These are phyloP conservation scores for Wickerhamomyces sp. DNA, from an alignment of 1,139 yeast genomes.

Conservation along the genomic window DNA sequence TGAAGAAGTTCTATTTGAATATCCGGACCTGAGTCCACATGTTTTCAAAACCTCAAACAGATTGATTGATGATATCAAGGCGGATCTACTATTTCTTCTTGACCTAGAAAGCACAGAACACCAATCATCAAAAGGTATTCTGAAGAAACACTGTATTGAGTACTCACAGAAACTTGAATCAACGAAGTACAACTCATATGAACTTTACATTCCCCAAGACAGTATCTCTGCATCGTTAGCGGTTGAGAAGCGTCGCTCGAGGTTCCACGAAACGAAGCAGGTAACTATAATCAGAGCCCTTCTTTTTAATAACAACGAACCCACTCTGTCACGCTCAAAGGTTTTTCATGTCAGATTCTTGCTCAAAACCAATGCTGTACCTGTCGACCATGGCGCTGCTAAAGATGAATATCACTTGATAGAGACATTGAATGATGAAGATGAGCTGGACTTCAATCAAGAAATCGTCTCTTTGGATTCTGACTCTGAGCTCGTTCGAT, in stretches of 20 bases:
- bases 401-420: slow-evolving; percentile 30
- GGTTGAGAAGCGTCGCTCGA: slow-evolving; percentile 15
- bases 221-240: slow-evolving; percentile 22
- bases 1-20: too few relatives aligned
- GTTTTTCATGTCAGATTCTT: slow-evolving; percentile 32
- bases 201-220: slow-evolving; percentile 23
- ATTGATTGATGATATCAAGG: slow-evolving; percentile 55
- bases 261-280: slow-evolving; percentile 23
- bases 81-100: slow-evolving; percentile 23
- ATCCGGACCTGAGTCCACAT: background rate
- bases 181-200: slow-evolving; percentile 16
- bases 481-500: slow-evolving; percentile 21
- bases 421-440: slow-evolving; percentile 32
- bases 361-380: slow-evolving; percentile 27
- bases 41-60: slow-evolving; percentile 60
- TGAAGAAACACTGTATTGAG: slow-evolving; percentile 23
- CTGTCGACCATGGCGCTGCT: slow-evolving; percentile 23
- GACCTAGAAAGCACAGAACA: slow-evolving; percentile 13
- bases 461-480: slow-evolving; percentile 8
- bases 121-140: slow-evolving; percentile 21
- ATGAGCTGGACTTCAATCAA: slow-evolving; percentile 29
- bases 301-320: slow-evolving; percentile 23
- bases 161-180: slow-evolving; percentile 26
- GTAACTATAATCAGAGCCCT: slow-evolving; percentile 25
- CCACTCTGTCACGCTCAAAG: slow-evolving; percentile 23